Base-by-base conservation (phyloP, 176 grass and related monocot genomes). In the Rhynchospora tenuis region DNA sequence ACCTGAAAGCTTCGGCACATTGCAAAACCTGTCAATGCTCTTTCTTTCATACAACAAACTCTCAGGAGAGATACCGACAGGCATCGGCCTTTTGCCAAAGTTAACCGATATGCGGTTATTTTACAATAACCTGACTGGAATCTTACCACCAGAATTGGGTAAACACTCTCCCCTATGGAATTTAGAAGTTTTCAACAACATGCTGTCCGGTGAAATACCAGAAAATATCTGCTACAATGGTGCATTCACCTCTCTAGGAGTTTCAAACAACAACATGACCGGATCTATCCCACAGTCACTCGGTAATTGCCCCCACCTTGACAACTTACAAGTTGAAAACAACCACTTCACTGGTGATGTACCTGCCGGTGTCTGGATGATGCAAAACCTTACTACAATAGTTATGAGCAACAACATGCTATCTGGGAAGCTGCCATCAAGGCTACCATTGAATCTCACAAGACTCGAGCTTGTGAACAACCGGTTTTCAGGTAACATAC, bases 391-490 rank as follows among this genome's bases (percentile, higher is more conserved):
- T 51, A 91, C 81, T 33, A 64, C 19, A 4, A 72, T 98, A 82
- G 29, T 87, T 83, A 91, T 98, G 65, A 80, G 86, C 0, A 81
- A 93, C 81, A 98, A 98, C 79, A 67, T 22, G 81, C 83, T 98
- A 64, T 63, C 87, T 17, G 95, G 95, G 16, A 46, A 11, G 10
- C 83, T 98, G 2, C 92, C 95, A 1, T 6, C 84, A 19, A 44
- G 33, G 17, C 61, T 94, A 6, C 85, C 85, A 13, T 14, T 0
- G 0, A 91, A 90, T 72, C 83, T 93, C 0, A 46, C 83, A 6
- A 68, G 90, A 28, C 84, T 98, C 5, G 92, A 98, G 56, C 88
- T 98, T n/a, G 67, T 80, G 1, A 78, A 91, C 65, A 98, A 98
- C 78, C 79, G 11, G 61, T 93, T 98, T 60, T 84, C 90, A 29